phyloP scores from a whole-genome alignment of 1,284 basidiomycete species.

The Malassezia globosa region DNA sequence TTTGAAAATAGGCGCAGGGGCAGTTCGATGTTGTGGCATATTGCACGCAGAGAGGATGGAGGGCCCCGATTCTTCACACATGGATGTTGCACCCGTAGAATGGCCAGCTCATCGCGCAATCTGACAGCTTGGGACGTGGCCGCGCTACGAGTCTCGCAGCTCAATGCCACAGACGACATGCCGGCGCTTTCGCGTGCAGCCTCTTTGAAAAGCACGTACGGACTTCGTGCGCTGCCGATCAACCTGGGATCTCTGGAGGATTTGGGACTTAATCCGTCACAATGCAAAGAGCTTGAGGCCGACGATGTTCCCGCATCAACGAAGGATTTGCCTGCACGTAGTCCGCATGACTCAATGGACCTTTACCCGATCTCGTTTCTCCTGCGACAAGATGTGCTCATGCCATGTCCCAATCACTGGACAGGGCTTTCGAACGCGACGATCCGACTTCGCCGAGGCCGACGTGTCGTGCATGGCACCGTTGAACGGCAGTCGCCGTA shows the following conservation, averaged over 20 bases:
- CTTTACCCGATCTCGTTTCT: slow-evolving; percentile 1
- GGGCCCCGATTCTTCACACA: too few relatives aligned
- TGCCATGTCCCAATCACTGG: neutral
- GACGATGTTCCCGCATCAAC: neutral
- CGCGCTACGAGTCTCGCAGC: slow-evolving; percentile 12
- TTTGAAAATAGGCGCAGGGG: too few relatives aligned
- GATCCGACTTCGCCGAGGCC: neutral
- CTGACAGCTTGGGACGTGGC: slow-evolving; percentile 12
- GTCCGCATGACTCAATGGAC: neutral
- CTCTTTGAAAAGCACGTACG: neutral
- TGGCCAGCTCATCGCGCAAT: neutral
- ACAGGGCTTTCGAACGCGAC: slow-evolving; percentile 2
- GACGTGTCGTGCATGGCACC: slow-evolving; percentile 5
- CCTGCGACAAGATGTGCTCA: slow-evolving; percentile 5
- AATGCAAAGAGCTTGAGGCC: too few relatives aligned
- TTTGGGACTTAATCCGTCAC: neutral
- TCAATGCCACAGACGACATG: neutral
- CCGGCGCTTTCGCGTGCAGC: neutral
- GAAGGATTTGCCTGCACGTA: neutral
- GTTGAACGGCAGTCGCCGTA: slow-evolving; percentile 13
- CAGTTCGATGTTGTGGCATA: too few relatives aligned
- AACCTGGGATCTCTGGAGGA: neutral
- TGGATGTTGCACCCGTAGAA: neutral
- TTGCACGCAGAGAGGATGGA: too few relatives aligned
- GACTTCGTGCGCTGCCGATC: slow-evolving; percentile 4